A percentile compares a stretch with the other conserved stretches of the same genome.
phyloP scores from a whole-genome alignment of 345 rosid species.

The Corymbia maculata region DNA sequence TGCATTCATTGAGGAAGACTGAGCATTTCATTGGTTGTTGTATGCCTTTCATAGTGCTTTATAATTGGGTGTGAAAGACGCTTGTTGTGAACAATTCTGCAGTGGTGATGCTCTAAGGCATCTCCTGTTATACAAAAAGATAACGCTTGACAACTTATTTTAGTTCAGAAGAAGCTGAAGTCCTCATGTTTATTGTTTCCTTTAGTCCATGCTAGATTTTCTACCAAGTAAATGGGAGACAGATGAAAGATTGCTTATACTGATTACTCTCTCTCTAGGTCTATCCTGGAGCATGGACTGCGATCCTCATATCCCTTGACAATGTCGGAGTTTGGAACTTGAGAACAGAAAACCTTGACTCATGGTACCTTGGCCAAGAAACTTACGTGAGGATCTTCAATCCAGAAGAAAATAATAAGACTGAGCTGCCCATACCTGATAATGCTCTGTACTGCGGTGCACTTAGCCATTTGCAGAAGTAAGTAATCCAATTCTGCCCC shows the following conservation, averaged over 20 bases:
- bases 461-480: slow-evolving; percentile 69
- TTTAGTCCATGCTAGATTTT: not conserved
- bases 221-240: not conserved
- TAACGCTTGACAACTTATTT: not conserved
- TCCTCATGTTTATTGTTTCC: not conserved
- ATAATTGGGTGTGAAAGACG: not conserved
- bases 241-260: not conserved
- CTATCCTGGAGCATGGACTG: slow-evolving; percentile 98
- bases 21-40: not conserved
- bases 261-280: slow-evolving; percentile 33
- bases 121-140: not conserved
- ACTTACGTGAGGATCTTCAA: slow-evolving; percentile 84
- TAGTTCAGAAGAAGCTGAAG: not conserved
- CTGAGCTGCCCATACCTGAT: slow-evolving; percentile 73
- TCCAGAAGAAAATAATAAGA: slow-evolving; percentile 88
- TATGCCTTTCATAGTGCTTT: not conserved
- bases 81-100: not conserved
- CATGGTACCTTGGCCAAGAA: slow-evolving; percentile 99
- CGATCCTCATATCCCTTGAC: slow-evolving; percentile 83
- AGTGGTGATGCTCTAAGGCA: not conserved
- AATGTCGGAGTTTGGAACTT: slow-evolving; percentile 97
- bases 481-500: slow-evolving; percentile 1
- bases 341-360: slow-evolving; percentile 92
- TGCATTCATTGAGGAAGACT: not conserved
- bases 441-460: slow-evolving; percentile 90